Evolutionary conservation across 2,329 filamentous ascomycete genomes (phyloP), one percentile per base, ranked within the genome.

Genomic region (Scedosporium dehoogii): DNA sequence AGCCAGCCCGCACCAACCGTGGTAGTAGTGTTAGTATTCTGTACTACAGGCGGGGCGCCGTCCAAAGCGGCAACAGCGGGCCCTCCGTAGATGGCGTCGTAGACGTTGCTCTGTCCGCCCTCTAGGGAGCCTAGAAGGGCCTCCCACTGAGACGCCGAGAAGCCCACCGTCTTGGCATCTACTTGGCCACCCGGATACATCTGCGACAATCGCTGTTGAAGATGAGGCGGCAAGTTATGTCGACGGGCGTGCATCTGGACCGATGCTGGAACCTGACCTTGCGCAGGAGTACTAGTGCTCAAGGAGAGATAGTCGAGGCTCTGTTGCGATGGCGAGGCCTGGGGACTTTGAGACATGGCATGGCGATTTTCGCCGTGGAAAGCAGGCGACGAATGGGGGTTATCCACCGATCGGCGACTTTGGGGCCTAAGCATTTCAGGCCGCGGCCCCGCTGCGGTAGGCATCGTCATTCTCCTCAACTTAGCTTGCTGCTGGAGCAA

Each of bases 21-120:
- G 7, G 12, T 10, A 23, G 21, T 38, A 23, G 21, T 38, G 21
- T 72, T 73, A 44, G 72, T 69, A 58, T 70, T 70, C 14, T 74
- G 71, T 1, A 73, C 68, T n/a, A 74, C 75, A 0, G 77, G 70
- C 18, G 79, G 73, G 10, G 79, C 74, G 23, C 80, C 76, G 41
- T 79, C 75, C 38, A 80, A 71, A 3, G 75, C 29, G 29, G 29
- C 76, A 65, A 77, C 73, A 56, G 78, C 79, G 9, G 82, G 80
- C 0, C 88, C 88, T 44, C 89, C 89, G 67, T 92, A 92, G 62
- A 91, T 91, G 48, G 87, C 87, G 70, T 91, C 88, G 73, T 91
- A 94, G n/a, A 96, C 88, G 70, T 93, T 96, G 61, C 87, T 85
- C 66, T 88, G 83, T 0, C 90, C 90, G 42, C 86, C 86, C 68